Evolutionary conservation across 805 yeast species (phyloP).

Genomic region (Debaryomyces tyrocola): DNA sequence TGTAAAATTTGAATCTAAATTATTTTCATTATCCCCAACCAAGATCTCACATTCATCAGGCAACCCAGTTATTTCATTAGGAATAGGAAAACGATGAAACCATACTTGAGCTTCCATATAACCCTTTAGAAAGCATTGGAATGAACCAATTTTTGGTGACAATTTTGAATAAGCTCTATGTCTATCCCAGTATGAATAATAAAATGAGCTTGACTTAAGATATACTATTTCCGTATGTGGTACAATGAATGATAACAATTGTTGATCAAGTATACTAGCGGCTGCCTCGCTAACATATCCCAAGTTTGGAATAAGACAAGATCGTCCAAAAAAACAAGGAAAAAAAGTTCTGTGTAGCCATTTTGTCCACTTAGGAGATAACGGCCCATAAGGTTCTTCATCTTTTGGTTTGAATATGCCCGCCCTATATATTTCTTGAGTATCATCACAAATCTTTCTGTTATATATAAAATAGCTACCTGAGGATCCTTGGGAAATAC

Average conservation of each 20-base stretch:
- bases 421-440: constrained; percentile 25
- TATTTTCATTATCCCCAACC: constrained; percentile 9
- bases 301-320: constrained; percentile 69
- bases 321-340: constrained; percentile 75
- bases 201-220: constrained; percentile 50
- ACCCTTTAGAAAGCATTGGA: constrained; percentile 60
- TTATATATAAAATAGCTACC: constrained; percentile 64
- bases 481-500: constrained; percentile 66
- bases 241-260: constrained; percentile 57
- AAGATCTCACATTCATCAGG: constrained; percentile 20
- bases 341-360: constrained; percentile 75
- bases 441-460: constrained; percentile 4
- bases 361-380: constrained; percentile 78
- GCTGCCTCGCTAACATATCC: constrained; percentile 75
- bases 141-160: constrained; percentile 61
- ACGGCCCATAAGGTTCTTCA: constrained; percentile 78
- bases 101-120: constrained; percentile 64
- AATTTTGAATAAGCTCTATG: constrained; percentile 22
- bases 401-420: constrained; percentile 79
- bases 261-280: constrained; percentile 64
- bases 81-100: constrained; percentile 56
- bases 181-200: constrained; percentile 52
- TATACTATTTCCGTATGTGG: constrained; percentile 63
- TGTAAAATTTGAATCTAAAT: constrained; percentile 28
- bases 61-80: constrained; percentile 24